Evolutionary conservation across 1,284 basidiomycete genomes (phyloP).

Genomic region (Lentinus polychrous): DNA sequence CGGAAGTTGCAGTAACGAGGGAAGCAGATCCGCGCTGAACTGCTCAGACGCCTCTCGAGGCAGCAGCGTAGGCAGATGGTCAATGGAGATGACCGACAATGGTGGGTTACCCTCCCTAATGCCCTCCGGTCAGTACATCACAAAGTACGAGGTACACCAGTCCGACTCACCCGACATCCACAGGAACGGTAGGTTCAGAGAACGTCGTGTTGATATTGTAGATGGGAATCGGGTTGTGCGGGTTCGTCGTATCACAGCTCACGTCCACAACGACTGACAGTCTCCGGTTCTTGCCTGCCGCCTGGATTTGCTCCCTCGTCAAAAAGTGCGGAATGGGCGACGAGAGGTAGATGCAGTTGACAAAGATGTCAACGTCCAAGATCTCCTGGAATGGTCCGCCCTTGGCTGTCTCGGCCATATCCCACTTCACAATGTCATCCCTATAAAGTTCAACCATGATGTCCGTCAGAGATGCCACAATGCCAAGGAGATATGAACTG

Average conservation of each 20-base stretch:
- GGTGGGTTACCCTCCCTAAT: conserved; percentile 51
- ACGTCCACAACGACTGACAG: conserved; percentile 93
- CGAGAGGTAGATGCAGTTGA: conserved; percentile 99
- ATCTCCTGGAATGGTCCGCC: conserved; percentile 97
- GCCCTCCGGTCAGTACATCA: conserved; percentile 6
- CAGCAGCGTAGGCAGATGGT: conserved; percentile 93
- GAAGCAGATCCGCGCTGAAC: conserved; percentile 87
- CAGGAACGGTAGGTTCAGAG: conserved; percentile 86
- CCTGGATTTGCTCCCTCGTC: conserved; percentile 65
- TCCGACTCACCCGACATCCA: conserved; percentile 64
- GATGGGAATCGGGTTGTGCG: conserved; percentile 96
- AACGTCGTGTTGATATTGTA: conserved; percentile 97
- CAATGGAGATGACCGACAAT: conserved; percentile 91
- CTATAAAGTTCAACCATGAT: conserved; percentile 31
- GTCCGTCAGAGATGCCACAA: background rate
- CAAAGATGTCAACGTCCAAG: conserved; percentile 94
- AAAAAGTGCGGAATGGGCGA: conserved; percentile 88
- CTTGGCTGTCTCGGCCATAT: conserved; percentile 94
- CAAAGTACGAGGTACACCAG: conserved; percentile 3
- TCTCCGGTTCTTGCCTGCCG: conserved; percentile 64
- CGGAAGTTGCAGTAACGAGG: conserved; percentile 79
- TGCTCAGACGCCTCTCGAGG: conserved; percentile 97
- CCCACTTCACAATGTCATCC: conserved; percentile 96
- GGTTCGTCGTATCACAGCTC: conserved; percentile 99
- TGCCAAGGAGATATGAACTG: background rate